phyloP scores from a whole-genome alignment of 345 rosid genomes.

The Aquilaria malaccensis region DNA sequence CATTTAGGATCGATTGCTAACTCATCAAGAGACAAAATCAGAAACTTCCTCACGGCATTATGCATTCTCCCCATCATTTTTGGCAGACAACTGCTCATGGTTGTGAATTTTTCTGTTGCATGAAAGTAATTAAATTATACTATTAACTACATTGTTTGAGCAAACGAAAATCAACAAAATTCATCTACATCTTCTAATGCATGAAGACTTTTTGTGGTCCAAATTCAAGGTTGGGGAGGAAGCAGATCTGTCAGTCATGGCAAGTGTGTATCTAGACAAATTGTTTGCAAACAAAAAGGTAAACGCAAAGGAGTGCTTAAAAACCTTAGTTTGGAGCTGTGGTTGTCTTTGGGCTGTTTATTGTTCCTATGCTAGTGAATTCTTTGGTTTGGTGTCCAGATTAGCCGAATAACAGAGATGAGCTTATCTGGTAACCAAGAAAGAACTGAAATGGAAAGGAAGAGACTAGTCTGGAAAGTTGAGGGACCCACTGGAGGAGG shows the following conservation, averaged over 20 bases:
- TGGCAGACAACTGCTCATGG: no score
- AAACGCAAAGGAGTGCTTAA: not conserved
- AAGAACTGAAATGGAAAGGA: constrained; percentile 42
- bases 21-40: not conserved
- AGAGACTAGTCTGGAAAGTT: constrained; percentile 37
- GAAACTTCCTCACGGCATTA: no score
- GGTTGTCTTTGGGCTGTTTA: not conserved
- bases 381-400: constrained; percentile 16
- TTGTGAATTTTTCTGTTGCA: no score
- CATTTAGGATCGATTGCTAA: not conserved
- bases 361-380: no score
- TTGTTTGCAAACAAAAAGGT: constrained; percentile 49
- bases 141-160: no score
- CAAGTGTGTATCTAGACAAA: constrained; percentile 54
- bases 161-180: no score
- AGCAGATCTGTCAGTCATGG: constrained; percentile 51
- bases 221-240: constrained; percentile 54
- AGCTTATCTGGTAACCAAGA: constrained; percentile 47
- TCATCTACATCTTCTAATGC: no score
- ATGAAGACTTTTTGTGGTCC: not conserved
- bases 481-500: constrained; percentile 18
- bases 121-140: no score
- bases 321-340: not conserved
- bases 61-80: not conserved
- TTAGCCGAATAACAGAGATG: constrained; percentile 25